Evolutionary conservation across 139 green algal genomes (phyloP).

Genomic region (Tetradesmus obliquus): DNA sequence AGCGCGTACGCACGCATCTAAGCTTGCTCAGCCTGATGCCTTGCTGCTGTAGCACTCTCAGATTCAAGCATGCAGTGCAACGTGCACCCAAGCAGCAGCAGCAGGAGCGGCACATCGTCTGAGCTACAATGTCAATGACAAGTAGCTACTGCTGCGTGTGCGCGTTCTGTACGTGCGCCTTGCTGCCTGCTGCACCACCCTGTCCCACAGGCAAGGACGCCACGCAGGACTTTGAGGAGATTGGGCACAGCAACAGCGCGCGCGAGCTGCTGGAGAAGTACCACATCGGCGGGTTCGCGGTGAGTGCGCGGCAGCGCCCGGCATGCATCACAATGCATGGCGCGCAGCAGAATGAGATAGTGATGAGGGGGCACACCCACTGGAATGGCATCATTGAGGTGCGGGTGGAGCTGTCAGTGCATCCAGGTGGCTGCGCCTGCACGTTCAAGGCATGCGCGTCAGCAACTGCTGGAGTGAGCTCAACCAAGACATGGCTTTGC

Average conservation of each 20-base stretch:
- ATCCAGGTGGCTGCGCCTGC: no score
- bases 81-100: not conserved
- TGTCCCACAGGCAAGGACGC: constrained; percentile 80
- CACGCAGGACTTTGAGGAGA: constrained; percentile 93
- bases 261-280: constrained; percentile 86
- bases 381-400: not conserved
- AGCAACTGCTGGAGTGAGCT: no score
- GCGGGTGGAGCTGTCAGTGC: no score
- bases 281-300: constrained; percentile 79
- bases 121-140: not conserved
- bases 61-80: not conserved
- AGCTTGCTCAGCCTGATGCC: not conserved
- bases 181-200: no score
- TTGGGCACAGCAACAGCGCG: constrained; percentile 88
- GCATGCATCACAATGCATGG: not conserved
- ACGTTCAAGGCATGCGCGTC: no score
- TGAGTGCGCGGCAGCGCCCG: constrained; percentile 36
- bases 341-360: not conserved
- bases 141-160: not conserved
- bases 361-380: not conserved
- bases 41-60: not conserved
- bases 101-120: not conserved
- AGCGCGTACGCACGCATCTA: not conserved
- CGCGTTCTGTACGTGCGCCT: not conserved
- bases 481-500: no score